Conservation (phyloP, 768 basidiomycete species). For the Psilocybe subaeruginosa region DNA sequence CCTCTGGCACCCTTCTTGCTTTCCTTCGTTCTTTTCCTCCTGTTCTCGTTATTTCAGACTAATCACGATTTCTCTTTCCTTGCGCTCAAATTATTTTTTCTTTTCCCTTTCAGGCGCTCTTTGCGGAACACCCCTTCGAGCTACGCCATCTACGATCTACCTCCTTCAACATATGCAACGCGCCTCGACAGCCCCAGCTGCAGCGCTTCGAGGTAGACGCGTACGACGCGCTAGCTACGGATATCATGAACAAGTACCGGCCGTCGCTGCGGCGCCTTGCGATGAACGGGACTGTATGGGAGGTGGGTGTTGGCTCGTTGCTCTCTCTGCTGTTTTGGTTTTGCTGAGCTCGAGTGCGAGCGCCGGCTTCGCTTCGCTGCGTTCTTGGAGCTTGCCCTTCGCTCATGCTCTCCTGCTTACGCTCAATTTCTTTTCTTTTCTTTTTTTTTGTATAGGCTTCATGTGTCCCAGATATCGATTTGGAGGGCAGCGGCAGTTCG, state of each 20-base stretch:
- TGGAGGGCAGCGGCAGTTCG: too few species aligned
- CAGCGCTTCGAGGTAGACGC: constrained; percentile 22
- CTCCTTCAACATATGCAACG: constrained; percentile 35
- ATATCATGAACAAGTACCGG: constrained; percentile 23
- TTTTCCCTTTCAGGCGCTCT: constrained; percentile 23
- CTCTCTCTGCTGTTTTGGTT: too few species aligned
- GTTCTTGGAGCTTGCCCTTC: too few species aligned
- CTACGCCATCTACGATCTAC: constrained; percentile 33
- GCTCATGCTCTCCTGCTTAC: too few species aligned
- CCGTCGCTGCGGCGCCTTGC: constrained; percentile 30
- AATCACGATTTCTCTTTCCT: background rate
- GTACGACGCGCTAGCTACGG: constrained; percentile 22
- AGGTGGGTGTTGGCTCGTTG: constrained; percentile 26
- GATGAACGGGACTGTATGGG: constrained; percentile 35
- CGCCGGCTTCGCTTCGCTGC: too few species aligned
- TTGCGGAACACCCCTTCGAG: constrained; percentile 22
- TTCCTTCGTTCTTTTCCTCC: background rate
- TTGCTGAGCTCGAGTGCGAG: too few species aligned
- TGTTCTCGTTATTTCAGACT: background rate
- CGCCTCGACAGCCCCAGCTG: constrained; percentile 26
- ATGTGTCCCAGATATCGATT: too few species aligned
- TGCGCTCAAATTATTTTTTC: background rate
- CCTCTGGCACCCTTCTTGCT: too few species aligned
- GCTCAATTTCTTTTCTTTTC: too few species aligned
- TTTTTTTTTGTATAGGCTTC: too few species aligned